Percentiles rank a stretch among this genome's conserved stretches.
Evolutionary conservation across 768 basidiomycete species (phyloP).

Genomic region (Amanita pseudoporphyria): DNA sequence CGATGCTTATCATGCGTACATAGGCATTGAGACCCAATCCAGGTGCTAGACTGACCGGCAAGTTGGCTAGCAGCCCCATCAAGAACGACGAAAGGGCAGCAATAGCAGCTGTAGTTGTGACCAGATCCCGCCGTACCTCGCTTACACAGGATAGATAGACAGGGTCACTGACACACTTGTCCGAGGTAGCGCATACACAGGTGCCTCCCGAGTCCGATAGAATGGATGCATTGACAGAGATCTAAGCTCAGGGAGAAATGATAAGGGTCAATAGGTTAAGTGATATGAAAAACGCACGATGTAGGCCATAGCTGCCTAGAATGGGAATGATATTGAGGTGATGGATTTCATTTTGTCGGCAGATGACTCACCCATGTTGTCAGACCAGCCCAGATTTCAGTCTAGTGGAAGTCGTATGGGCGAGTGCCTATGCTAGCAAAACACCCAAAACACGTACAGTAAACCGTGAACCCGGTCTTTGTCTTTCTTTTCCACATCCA

Average conservation of each 20-base stretch:
- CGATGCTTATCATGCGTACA: slow-evolving; percentile 27
- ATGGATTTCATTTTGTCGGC: background rate
- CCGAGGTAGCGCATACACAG: slow-evolving; percentile 58
- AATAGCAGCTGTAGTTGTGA: slow-evolving; percentile 74
- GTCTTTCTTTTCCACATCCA: slow-evolving; percentile 55
- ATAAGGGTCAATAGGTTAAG: background rate
- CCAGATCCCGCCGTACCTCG: slow-evolving; percentile 65
- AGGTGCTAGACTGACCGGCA: slow-evolving; percentile 86
- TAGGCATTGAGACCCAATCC: slow-evolving; percentile 80
- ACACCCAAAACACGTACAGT: slow-evolving; percentile 24
- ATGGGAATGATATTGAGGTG: background rate
- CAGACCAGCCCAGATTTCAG: slow-evolving; percentile 68
- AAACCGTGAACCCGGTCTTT: slow-evolving; percentile 57
- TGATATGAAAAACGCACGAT: slow-evolving; percentile 37
- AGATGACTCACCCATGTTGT: slow-evolving; percentile 63
- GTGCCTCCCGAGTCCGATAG: slow-evolving; percentile 71
- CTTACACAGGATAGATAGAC: slow-evolving; percentile 47
- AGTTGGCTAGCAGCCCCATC: slow-evolving; percentile 78
- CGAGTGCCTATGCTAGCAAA: background rate
- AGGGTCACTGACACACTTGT: slow-evolving; percentile 44
- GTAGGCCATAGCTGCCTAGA: slow-evolving; percentile 74
- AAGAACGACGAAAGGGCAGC: slow-evolving; percentile 66
- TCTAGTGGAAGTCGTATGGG: slow-evolving; percentile 27
- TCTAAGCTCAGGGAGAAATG: slow-evolving; percentile 27
- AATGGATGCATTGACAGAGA: slow-evolving; percentile 81